These are phyloP conservation scores for Pulveroboletus sp. DNA, from an alignment of 1,284 basidiomycete genomes.

Conservation along the genomic window DNA sequence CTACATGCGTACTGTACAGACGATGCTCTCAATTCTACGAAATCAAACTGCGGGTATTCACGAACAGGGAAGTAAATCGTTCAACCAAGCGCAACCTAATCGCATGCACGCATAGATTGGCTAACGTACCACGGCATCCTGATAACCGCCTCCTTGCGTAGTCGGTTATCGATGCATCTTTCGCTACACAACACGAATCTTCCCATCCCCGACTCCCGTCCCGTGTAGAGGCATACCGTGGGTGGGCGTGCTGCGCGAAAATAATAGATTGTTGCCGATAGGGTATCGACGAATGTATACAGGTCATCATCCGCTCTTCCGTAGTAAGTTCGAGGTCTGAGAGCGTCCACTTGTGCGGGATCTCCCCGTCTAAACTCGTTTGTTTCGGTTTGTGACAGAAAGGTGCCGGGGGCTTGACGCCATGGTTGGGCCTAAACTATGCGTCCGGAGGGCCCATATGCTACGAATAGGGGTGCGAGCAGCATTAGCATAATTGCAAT, in stretches of 20 bases:
- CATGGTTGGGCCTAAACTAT: conserved; percentile 26
- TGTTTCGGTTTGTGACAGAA: conserved; percentile 6
- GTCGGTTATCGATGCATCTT: conserved; percentile 20
- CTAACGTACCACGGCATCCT: conserved; percentile 24
- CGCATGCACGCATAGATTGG: conserved; percentile 20
- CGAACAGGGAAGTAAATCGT: no score
- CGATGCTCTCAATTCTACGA: no score
- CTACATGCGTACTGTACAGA: no score
- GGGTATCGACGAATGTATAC: conserved; percentile 31
- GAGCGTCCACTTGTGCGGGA: conserved; percentile 5
- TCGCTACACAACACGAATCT: conserved; percentile 30
- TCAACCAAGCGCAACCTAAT: conserved; percentile 28
- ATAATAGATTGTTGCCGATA: conserved; percentile 30
- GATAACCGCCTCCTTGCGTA: conserved; percentile 29
- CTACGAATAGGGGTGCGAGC: conserved; percentile 13
- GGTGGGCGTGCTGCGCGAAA: conserved; percentile 27
- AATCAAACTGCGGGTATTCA: no score
- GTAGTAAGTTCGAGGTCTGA: neutral
- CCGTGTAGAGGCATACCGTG: conserved; percentile 31
- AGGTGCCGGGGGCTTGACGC: conserved; percentile 29
- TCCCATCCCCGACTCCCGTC: conserved; percentile 27
- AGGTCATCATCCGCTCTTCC: conserved; percentile 8
- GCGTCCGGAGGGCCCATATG: conserved; percentile 28
- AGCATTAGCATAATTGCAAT: conserved; percentile 21
- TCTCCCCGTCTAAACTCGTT: conserved; percentile 23